Base-by-base conservation (phyloP, 2,329 filamentous ascomycete genomes). In the Aschersonia sp. region DNA sequence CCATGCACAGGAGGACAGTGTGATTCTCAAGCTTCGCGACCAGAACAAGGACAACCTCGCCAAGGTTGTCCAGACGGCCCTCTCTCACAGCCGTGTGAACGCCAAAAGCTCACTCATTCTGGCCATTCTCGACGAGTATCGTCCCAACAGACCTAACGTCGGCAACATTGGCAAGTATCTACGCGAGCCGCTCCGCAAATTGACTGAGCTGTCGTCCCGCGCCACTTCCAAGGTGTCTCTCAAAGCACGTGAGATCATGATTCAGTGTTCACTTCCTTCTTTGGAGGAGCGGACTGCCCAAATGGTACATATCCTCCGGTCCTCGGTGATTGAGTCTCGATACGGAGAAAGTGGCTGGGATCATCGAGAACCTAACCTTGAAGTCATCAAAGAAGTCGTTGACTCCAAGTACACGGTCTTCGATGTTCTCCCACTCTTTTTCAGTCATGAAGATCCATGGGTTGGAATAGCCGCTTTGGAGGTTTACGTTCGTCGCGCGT, bases 361-460 rank as follows among this genome's bases (percentile, higher is more conserved):
- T 53, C 92, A 98, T 69, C 78, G 92, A 55, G 86, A 95, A 66
- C 92, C 92, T 44, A 87, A 84, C 66, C 71, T 94, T 47, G 84
- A 94, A 29, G 74, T 94, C 53, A 83, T 98, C 69, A 95, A 95
- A 73, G 92, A 98, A 66, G 89, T 98, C 32, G 87, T 98, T 46
- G 92, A 98, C 66, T 97, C 92, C 47, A 94, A 94, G 70, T 97
- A 94, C 72, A 97, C 90, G 41, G 92, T 98, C 53, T 95, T 95
- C 57, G 92, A 98, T 61, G 92, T 98, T 14, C 68, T 98, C 54
- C 85, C 90, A 6, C 81, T 87, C 49, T 98, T 98, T 79, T 98
- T 98, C 62, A 85, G 82, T 35, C 88, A 98, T 66, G 79, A 86
- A 41, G 92, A 98, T 60, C 83, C 87, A 10, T 97, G 88, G 87